A percentile compares a stretch with the other conserved stretches of the same genome.
phyloP scores from a whole-genome alignment of 1,284 basidiomycete species.

The Malassezia arunalokei region DNA sequence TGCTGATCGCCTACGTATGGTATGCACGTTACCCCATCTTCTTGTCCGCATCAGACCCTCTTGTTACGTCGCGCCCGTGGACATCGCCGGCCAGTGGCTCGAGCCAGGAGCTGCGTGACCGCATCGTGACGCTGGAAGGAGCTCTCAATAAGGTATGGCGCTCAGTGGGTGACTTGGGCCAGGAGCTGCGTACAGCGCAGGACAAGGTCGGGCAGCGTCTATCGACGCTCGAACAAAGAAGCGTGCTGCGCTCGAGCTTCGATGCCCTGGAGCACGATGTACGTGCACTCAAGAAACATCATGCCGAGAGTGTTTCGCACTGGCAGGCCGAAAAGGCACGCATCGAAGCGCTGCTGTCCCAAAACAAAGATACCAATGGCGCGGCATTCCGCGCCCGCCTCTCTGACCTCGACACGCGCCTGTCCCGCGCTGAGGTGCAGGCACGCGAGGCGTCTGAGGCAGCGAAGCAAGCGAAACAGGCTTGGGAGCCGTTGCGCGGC shows the following conservation, averaged over 20 bases:
- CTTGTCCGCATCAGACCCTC: background rate
- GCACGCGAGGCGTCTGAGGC: background rate
- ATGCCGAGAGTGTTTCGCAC: background rate
- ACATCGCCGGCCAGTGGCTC: background rate
- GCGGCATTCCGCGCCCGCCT: background rate
- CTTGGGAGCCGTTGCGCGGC: background rate
- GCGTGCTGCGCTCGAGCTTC: background rate
- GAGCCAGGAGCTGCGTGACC: background rate
- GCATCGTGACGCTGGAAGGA: constrained; percentile 5
- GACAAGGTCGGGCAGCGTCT: background rate
- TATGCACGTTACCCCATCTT: background rate
- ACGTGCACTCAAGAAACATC: background rate
- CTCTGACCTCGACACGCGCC: background rate
- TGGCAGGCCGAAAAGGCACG: constrained; percentile 7
- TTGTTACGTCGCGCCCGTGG: constrained; percentile 1
- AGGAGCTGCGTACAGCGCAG: constrained; percentile 1
- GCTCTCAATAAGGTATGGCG: constrained; percentile 12
- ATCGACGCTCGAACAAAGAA: background rate
- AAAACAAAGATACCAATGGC: background rate
- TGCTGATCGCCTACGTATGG: background rate
- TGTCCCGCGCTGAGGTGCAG: background rate
- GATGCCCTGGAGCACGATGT: constrained; percentile 1
- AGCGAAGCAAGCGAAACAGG: constrained; percentile 1
- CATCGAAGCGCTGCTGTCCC: constrained; percentile 2
- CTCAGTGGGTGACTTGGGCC: background rate